phyloP scores from a whole-genome alignment of 305 asterid species.

The Ajuga reptans region DNA sequence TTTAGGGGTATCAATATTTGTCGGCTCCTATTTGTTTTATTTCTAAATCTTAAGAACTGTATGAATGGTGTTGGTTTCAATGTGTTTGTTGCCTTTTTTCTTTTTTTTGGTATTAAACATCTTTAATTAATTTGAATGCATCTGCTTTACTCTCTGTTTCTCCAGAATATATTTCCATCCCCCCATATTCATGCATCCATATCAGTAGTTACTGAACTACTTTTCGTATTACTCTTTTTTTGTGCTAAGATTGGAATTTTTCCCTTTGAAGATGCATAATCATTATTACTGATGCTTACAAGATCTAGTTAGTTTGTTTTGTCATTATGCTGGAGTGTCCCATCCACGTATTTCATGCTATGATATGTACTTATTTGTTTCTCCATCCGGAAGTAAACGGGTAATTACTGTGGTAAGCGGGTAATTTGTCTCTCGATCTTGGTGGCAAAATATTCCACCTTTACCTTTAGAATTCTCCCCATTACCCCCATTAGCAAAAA shows the following conservation, averaged over 20 bases:
- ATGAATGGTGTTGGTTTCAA: neutral
- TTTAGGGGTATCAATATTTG: neutral
- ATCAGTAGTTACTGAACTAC: neutral
- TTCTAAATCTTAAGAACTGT: neutral
- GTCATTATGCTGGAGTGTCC: neutral
- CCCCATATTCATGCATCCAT: neutral
- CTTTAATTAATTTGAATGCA: conserved; percentile 7
- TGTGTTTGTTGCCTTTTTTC: neutral
- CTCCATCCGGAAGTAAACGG: neutral
- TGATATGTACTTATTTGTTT: neutral
- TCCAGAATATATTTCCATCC: neutral
- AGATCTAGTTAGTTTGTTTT: neutral
- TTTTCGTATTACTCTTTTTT: neutral
- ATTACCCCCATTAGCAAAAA: neutral
- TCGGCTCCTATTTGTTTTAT: neutral
- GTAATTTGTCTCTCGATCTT: neutral
- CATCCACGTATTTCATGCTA: neutral
- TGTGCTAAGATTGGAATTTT: neutral
- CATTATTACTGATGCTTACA: neutral
- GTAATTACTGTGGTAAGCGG: neutral
- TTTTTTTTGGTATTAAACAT: neutral
- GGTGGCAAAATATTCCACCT: neutral
- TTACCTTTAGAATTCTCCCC: neutral
- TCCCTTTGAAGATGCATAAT: neutral
- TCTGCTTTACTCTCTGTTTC: neutral